Base-by-base conservation (phyloP, 306 rosid species). In the Vachellia collinsii region DNA sequence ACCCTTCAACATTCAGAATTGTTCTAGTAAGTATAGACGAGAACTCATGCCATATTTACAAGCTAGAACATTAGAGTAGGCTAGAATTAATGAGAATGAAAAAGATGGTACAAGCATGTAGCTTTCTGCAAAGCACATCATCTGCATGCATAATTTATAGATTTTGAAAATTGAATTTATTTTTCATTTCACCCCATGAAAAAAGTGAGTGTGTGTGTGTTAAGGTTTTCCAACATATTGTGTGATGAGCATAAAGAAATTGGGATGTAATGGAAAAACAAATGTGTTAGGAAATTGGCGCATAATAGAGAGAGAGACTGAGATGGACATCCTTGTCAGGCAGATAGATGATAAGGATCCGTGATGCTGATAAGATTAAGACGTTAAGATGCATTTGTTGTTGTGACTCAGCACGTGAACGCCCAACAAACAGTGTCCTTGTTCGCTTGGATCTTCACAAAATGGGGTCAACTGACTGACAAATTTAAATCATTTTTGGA, bases 1-100 rank as follows among this genome's bases (percentile, higher is more conserved):
- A 48, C 38, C 79, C 65, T 76, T 19, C 13, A 70, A 69, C 79
- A 79, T 76, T 56, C n/a, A 58, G 34, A 79, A 34, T 74, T 50
- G 50, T 66, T 5, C 7, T 22, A 11, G 1, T 11, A 54, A 10
- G 25, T 9, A 36, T 62, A 70, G 1, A 25, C 7, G 38, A 64
- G 48, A 74, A 47, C 19, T n/a, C 23, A 56, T n/a, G 29, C 5
- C 61, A 53, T 53, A n/a, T 19, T 53, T 53, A 5, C 22, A 51
- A 51, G 58, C 17, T 53, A 53, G 62, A 56, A 56, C 62, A 56
- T 56, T 7, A 29, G 11, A 56, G 29, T 56, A 20, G 54, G n/a
- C 54, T 13, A 48, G 54, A 4, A 29, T 29, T 29, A 29, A 48
- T 48, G n/a, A 6, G 54, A 48, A 14, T 48, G 19, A 48, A 48